A percentile compares a stretch with the other conserved stretches of the same genome.
Evolutionary conservation across 2,329 filamentous ascomycete genomes (phyloP).

Genomic region (Penicillium vulpinum): DNA sequence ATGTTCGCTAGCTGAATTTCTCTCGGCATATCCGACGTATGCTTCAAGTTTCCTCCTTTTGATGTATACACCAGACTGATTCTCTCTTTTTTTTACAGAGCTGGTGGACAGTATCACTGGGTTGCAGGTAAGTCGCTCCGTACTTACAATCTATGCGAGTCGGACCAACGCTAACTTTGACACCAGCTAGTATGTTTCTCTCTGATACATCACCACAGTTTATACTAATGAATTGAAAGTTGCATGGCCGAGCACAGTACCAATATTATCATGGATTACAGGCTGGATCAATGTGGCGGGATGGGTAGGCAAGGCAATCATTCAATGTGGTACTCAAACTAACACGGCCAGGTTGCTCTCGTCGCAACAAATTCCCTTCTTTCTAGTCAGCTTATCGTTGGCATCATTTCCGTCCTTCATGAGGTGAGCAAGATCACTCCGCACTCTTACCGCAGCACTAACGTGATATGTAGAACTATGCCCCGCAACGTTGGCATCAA

Average conservation of each 20-base stretch:
- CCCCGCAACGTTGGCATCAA: slow-evolving; percentile 64
- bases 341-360: slow-evolving; percentile 48
- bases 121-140: slow-evolving; percentile 52
- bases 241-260: slow-evolving; percentile 60
- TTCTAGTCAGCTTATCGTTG: slow-evolving; percentile 65
- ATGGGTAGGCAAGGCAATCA: slow-evolving; percentile 52
- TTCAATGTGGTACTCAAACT: slow-evolving; percentile 9
- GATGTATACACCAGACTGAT: neutral
- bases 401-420: slow-evolving; percentile 63
- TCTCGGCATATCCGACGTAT: slow-evolving; percentile 61
- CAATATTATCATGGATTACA: slow-evolving; percentile 65
- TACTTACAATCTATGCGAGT: neutral
- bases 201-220: neutral
- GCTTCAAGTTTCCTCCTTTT: neutral
- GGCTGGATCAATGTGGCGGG: slow-evolving; percentile 70
- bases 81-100: slow-evolving; percentile 24
- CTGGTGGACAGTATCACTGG: slow-evolving; percentile 69
- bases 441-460: neutral
- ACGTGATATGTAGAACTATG: slow-evolving; percentile 45
- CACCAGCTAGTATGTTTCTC: slow-evolving; percentile 32
- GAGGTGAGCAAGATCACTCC: slow-evolving; percentile 31
- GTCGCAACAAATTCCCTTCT: slow-evolving; percentile 68
- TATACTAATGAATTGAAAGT: slow-evolving; percentile 36
- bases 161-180: slow-evolving; percentile 6
- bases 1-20: slow-evolving; percentile 68